Base-by-base conservation (phyloP, 2,329 filamentous ascomycete species). In the Diaporthe citrichinensis region DNA sequence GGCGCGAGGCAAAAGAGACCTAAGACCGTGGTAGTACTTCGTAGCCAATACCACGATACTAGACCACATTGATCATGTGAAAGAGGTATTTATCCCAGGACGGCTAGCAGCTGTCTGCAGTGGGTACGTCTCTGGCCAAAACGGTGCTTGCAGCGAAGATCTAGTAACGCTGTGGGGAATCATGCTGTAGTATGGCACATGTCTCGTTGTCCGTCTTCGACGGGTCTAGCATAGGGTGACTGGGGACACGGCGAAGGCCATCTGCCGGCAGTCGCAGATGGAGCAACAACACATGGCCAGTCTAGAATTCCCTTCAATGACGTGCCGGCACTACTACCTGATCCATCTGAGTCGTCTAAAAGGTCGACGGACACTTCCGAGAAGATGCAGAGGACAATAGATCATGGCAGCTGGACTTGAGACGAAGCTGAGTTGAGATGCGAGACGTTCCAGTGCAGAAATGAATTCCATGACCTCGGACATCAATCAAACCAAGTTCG, bases 151-250 rank as follows among this genome's bases (percentile, higher is more conserved):
- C 46, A 65, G 57, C 49, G 74, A 61, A 41, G 61, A 62, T 68
- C 61, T 71, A 46, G 57, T 36, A 53, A 57, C 25, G 49, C 31
- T 74, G 74, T 74, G 74, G 74, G 72, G 74, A 74, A 74, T 76
- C 72, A 69, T 55, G 55, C 65, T 39, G 72, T 74, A 55, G 72
- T 72, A 76, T 74, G 46, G 71, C 72, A 74, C 65, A 68, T 76
- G 74, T 59, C 65, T 67, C 58, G 72, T 69, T 74, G 74, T 61
- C 72, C 58, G 44, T 76, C 57, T 74, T 76, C 72, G 72, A 55
- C 74, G 44, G 72, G 65, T 61, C 57, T 73, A 31, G 44, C 58
- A 58, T 72, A 59, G 34, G 57, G 58, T 55, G 55, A 65, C 59
- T 65, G 58, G 65, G 58, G 58, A 73, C 71, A 57, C 46, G 44